Percentiles rank a stretch among this genome's conserved stretches.
Evolutionary conservation across 192 early-diverging fungal species (phyloP).

Genomic region (Mortierella hygrophila): DNA sequence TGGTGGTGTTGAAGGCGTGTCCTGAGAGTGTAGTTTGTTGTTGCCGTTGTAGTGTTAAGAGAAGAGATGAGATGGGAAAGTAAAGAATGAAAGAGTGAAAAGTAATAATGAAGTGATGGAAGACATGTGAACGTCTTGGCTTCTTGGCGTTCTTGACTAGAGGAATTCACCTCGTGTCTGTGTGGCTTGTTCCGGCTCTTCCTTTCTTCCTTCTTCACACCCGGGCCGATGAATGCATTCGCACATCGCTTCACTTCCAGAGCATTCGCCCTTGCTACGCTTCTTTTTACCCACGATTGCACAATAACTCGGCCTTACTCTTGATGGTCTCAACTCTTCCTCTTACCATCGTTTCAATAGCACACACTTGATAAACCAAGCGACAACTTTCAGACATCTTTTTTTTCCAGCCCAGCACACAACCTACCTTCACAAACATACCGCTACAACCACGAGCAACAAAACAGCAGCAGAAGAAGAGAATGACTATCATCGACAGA

Average conservation of each 20-base stretch:
- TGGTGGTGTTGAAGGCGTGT: background rate
- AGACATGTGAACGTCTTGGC: too few relatives aligned
- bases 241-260: background rate
- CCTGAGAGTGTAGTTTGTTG: background rate
- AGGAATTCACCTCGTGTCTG: background rate
- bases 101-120: background rate
- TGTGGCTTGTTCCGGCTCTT: background rate
- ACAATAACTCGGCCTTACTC: background rate
- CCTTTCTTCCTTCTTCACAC: background rate
- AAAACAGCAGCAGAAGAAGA: background rate
- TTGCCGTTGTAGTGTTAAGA: background rate
- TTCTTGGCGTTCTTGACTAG: too few relatives aligned
- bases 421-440: background rate
- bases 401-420: background rate
- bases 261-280: background rate
- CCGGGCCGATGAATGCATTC: background rate
- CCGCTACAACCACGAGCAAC: background rate
- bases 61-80: background rate
- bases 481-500: constrained; percentile 34
- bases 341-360: background rate
- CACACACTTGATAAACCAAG: background rate
- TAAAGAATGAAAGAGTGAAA: constrained; percentile 3
- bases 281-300: background rate
- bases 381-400: background rate
- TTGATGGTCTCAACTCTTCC: background rate